Evolutionary conservation across 2,329 filamentous ascomycete genomes (phyloP).

Genomic region (Orbilia oligospora): DNA sequence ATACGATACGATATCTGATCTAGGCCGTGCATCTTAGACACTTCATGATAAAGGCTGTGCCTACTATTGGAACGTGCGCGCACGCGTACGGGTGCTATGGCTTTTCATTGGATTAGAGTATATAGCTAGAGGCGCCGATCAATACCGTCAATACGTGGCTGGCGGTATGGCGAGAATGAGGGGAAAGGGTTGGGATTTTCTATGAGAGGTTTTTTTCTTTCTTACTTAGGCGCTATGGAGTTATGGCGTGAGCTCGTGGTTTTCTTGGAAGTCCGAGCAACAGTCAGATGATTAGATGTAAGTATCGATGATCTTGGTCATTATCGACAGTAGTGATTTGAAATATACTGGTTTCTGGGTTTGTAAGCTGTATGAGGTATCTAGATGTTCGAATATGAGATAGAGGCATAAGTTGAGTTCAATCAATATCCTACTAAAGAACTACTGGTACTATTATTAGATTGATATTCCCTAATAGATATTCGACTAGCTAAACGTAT

Average conservation of each 20-base stretch:
- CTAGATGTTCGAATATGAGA: too few relatives aligned
- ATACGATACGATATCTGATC: neutral
- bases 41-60: slow-evolving; percentile 16
- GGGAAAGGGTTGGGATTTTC: neutral
- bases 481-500: neutral
- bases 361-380: neutral
- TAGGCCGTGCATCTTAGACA: neutral
- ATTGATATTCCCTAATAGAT: neutral
- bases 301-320: too few relatives aligned
- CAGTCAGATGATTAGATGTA: neutral
- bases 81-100: neutral
- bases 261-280: neutral
- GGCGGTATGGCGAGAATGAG: slow-evolving; percentile 9
- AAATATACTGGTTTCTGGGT: too few relatives aligned
- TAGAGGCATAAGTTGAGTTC: too few relatives aligned
- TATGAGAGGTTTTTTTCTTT: neutral
- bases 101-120: slow-evolving; percentile 4
- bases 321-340: too few relatives aligned
- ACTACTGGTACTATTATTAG: neutral
- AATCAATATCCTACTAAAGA: too few relatives aligned
- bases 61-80: neutral
- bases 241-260: slow-evolving; percentile 1
- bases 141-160: neutral
- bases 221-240: neutral
- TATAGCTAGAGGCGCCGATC: neutral